Base-by-base conservation (phyloP, 768 basidiomycete species). In the Melanogaster broomeanus region DNA sequence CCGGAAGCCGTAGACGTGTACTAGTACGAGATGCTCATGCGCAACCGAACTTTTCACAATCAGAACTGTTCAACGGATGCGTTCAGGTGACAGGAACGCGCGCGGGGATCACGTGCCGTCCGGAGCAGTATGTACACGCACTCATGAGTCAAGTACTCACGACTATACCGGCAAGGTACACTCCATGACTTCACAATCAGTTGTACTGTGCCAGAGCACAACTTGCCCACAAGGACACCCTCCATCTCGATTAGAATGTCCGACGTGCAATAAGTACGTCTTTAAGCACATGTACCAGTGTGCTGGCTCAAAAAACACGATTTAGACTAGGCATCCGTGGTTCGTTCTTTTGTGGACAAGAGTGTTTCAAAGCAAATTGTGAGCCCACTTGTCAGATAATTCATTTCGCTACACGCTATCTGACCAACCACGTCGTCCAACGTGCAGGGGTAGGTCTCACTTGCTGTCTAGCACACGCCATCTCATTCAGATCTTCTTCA, bases 351-450 rank as follows among this genome's bases (percentile, higher is more conserved):
- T 98, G 96, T 58, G 84, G 86, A 22, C 96, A 98, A 70, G 92
- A 90, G 45, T 98, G 96, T 73, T 98, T 98, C 82, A 98, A 97
- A 72, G 81, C 85, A 42, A 87, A 82, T 69, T 98, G 96, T 95
- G 69, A 76, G 93, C 77, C 34, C 6, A 18, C 28, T 9, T 8
- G 16, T 11, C 45, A 6, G n/a, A n/a, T n/a, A n/a, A 25, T 25
- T 19, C 16, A 35, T 21, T 16, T 10, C 21, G 11, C 31, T 6
- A 16, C 12, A n/a, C 10, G 34, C 53, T 6, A 51, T 42, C 45
- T 45, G 18, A 33, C 35, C 38, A 44, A 31, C 5, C 16, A 1
- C 22, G 31, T 45, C 39, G 24, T 39, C 47, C 16, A 24, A 27
- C 27, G 6, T 9, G 12, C 45, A 68, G 67, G 68, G 68, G 68